Evolutionary conservation across 169 alveolate genomes (phyloP), one percentile per base, ranked within the genome.

Genomic region (Babesia sp.): DNA sequence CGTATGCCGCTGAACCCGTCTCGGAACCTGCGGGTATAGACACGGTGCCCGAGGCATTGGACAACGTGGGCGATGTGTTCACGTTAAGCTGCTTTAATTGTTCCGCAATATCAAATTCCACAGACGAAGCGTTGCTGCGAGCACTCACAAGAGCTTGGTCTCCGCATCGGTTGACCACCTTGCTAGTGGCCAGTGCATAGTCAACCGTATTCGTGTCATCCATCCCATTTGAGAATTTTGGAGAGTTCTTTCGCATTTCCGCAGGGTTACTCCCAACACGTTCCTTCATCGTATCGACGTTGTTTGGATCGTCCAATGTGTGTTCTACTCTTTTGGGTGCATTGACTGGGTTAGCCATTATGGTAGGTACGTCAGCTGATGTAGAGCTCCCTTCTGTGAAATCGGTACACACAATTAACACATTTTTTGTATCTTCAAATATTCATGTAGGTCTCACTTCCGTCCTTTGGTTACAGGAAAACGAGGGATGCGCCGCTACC

Each of bases 11-110:
- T 6, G 74, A 24, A 24, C 42, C 56, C 1, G 56, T 60, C 26
- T 42, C 34, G 28, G 71, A 5, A 3, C 28, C n/a, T 33, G 63
- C 74, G 18, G 74, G 8, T 48, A 64, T 46, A n/a, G 74, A 31
- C 9, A 50, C 37, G 18, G 41, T 33, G 14, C 74, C 63, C 16
- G 61, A 45, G 18, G 45, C 37, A 51, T 18, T 64, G 34, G 54
- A 44, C 56, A 39, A 29, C 11, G 71, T 60, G 5, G 71, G 37
- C 18, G 71, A 41, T 1, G 8, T 20, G 26, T 8, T 44, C 6
- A 24, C 5, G 48, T 44, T 46, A n/a, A n/a, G 16, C 61, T 18
- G 34, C 33, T 64, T 50, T 11, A 64, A 28, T 39, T n/a, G n/a
- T 8, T 64, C 74, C 26, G 42, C 71, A 48, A 60, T 4, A 60